A percentile compares a stretch with the other conserved stretches of the same genome.
Evolutionary conservation across 129 eudicot species (phyloP).

Genomic region (Arctium lappa): DNA sequence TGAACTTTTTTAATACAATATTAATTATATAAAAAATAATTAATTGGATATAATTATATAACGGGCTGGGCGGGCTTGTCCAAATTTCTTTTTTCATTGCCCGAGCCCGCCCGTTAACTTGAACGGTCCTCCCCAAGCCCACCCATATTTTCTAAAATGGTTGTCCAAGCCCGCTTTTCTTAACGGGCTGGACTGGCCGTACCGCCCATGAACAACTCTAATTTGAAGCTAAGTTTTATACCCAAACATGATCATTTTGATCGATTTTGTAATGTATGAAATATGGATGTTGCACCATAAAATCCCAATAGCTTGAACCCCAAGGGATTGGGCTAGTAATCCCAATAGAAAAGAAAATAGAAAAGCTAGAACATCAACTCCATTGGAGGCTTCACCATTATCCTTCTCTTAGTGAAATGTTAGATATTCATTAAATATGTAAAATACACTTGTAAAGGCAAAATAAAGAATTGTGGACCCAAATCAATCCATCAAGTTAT

Average conservation of each 20-base stretch:
- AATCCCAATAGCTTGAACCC: not conserved
- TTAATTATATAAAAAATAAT: no score
- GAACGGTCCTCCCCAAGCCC: no score
- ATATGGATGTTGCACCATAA: not conserved
- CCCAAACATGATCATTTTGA: not conserved
- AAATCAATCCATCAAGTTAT: not conserved
- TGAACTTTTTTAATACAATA: no score
- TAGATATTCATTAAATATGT: not conserved
- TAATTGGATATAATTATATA: no score
- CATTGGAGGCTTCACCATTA: not conserved
- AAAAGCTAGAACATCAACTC: not conserved
- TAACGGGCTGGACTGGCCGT: no score
- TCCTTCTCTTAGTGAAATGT: not conserved
- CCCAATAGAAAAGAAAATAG: not conserved
- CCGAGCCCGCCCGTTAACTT: no score
- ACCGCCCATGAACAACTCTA: no score
- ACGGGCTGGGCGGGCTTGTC: no score
- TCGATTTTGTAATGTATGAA: not conserved
- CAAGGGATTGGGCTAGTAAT: not conserved
- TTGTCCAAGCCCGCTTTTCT: no score
- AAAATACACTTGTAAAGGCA: not conserved
- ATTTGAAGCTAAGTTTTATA: not conserved
- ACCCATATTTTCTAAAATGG: no score
- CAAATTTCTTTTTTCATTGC: no score
- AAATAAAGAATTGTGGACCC: not conserved